Evolutionary conservation across 2,329 filamentous ascomycete species (phyloP).

Genomic region (Fusarium cyanostomum): DNA sequence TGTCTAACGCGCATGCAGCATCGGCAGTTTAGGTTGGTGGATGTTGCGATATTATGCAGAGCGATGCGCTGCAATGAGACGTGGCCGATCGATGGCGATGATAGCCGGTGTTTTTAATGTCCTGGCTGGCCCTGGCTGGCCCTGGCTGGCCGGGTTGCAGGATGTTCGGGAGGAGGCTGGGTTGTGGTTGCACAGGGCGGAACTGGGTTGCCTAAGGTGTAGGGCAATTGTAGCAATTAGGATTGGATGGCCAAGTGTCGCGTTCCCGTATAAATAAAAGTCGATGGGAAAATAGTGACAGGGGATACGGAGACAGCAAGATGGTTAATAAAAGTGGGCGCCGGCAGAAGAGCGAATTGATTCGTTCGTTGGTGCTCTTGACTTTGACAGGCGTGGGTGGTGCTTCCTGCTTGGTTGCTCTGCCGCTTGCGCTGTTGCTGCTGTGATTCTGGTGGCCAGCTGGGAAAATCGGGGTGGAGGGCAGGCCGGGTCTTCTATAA

Average conservation of each 20-base stretch:
- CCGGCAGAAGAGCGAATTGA: neutral
- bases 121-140: conserved; percentile 17
- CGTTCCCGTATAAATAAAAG: conserved; percentile 15
- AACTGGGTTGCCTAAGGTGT: conserved; percentile 13
- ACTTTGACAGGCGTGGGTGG: conserved; percentile 24
- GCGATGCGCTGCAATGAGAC: conserved; percentile 36
- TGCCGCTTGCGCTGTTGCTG: conserved; percentile 34
- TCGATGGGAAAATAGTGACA: conserved; percentile 12
- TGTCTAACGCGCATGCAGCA: conserved; percentile 39
- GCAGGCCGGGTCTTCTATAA: conserved; percentile 57
- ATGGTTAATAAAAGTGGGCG: conserved; percentile 30
- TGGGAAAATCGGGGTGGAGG: conserved; percentile 55
- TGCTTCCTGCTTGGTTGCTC: conserved; percentile 38
- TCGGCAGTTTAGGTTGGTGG: conserved; percentile 32
- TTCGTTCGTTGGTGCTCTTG: conserved; percentile 26
- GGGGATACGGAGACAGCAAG: conserved; percentile 13
- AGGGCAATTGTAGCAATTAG: conserved; percentile 21
- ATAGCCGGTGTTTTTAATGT: conserved; percentile 28
- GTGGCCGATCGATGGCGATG: conserved; percentile 26
- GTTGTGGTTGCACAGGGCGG: conserved; percentile 16
- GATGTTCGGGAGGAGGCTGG: conserved; percentile 25
- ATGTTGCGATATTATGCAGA: conserved; percentile 37
- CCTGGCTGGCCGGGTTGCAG: conserved; percentile 41
- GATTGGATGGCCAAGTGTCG: conserved; percentile 26
- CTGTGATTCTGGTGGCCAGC: conserved; percentile 41